Percentiles rank a stretch among this genome's conserved stretches.
phyloP scores from a whole-genome alignment of 176 grass and related monocot species.

The Phyllostachys edulis region DNA sequence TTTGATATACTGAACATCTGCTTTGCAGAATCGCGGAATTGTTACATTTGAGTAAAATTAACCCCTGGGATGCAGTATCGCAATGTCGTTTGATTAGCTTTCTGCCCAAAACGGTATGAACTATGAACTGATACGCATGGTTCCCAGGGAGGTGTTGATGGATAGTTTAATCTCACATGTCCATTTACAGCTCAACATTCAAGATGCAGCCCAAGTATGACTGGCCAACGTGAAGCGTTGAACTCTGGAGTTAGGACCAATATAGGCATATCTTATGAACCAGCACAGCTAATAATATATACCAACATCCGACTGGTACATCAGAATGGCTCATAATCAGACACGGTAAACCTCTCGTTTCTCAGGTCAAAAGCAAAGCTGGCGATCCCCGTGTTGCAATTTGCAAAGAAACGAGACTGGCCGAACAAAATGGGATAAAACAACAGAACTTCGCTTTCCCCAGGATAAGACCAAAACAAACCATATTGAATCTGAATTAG shows the following conservation, averaged over 20 bases:
- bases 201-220: not conserved
- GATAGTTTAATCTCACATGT: not conserved
- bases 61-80: not conserved
- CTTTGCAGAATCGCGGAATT: not conserved
- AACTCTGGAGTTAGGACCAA: not conserved
- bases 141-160: not conserved
- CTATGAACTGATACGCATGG: not conserved
- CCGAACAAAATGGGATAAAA: not conserved
- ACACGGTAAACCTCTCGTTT: not conserved
- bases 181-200: not conserved
- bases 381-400: not conserved
- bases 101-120: not conserved
- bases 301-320: not conserved
- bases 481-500: not conserved
- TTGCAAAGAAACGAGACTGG: not conserved
- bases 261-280: not conserved
- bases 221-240: not conserved
- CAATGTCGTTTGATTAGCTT: not conserved
- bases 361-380: not conserved
- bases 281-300: not conserved
- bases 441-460: not conserved
- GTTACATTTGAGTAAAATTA: conserved; percentile 18
- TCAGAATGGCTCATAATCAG: not conserved
- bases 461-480: not conserved
- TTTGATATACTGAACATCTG: not conserved